Evolutionary conservation across 2,329 filamentous ascomycete genomes (phyloP).

Genomic region (Rhytidhysteron rufulum): DNA sequence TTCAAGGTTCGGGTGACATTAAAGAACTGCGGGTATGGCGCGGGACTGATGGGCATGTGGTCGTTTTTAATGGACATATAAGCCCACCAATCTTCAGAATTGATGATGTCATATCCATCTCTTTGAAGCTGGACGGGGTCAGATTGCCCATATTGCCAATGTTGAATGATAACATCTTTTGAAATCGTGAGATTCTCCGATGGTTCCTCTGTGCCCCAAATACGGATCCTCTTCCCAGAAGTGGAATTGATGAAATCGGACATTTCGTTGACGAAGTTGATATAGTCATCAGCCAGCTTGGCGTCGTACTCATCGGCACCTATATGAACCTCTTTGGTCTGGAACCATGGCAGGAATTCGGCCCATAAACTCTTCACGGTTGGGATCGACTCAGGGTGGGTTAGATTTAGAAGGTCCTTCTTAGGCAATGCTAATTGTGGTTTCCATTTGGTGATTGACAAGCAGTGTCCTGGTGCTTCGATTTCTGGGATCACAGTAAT

Average conservation of each 20-base stretch:
- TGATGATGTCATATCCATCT: slow-evolving; percentile 40
- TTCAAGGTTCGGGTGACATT: slow-evolving; percentile 42
- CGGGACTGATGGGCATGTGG: slow-evolving; percentile 45
- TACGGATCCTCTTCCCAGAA: slow-evolving; percentile 28
- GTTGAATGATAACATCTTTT: slow-evolving; percentile 41
- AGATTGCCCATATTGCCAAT: slow-evolving; percentile 49
- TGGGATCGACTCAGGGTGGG: slow-evolving; percentile 31
- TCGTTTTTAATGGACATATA: slow-evolving; percentile 55
- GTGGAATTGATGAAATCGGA: slow-evolving; percentile 25
- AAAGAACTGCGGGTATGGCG: slow-evolving; percentile 46
- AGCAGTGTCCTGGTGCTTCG: slow-evolving; percentile 33
- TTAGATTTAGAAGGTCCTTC: slow-evolving; percentile 34
- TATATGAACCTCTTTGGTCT: slow-evolving; percentile 35
- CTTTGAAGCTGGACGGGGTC: slow-evolving; percentile 40
- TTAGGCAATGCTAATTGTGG: slow-evolving; percentile 33
- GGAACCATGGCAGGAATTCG: slow-evolving; percentile 37
- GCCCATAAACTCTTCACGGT: slow-evolving; percentile 35
- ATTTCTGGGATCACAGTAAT: slow-evolving; percentile 37
- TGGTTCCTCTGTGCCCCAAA: slow-evolving; percentile 44
- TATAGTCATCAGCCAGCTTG: slow-evolving; percentile 32
- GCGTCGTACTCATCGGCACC: slow-evolving; percentile 36
- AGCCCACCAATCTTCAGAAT: slow-evolving; percentile 51
- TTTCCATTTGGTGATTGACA: slow-evolving; percentile 38
- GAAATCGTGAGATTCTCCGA: slow-evolving; percentile 36
- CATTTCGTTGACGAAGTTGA: slow-evolving; percentile 36